Evolutionary conservation across 805 yeast species (phyloP), one percentile per base, ranked within the genome.

Genomic region (Candida cerambycidarum): DNA sequence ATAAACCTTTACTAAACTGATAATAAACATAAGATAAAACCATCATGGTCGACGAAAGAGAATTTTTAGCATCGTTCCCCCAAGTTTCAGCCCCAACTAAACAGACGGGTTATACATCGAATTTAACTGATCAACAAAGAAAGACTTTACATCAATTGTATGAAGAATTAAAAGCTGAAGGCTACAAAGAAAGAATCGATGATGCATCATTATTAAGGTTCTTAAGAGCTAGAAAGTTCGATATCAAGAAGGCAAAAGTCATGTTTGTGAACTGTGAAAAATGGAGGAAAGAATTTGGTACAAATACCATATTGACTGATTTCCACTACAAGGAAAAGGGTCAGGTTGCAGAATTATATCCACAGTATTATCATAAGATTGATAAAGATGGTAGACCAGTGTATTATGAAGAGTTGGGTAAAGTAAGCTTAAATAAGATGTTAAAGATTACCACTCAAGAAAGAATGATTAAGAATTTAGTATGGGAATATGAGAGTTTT

Each of bases 321-420:
- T 93, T 92, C 76, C 82, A 86, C 48, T 93, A 92, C 70, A 82
- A 79, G n/a, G 99, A 93, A 72, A 93, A 93, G 71, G 85, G 93
- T 19, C 65, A 79, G 39, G 97, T 90, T 51, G 96, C 96, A 47
- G 76, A 80, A 59, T 84, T 74, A 66, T 93, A 93, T 65, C 99
- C 99, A 27, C 97, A 90, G 70, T 93, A 90, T 71, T 93, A 93
- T 67, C 98, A 93, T 72, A 90, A 93, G 73, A 88, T 92, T 25
- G 99, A 93, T 66, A 87, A 78, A 58, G 99, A 93, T 51, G 99
- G 99, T 39, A 85, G 99, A 61, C 99, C 99, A 5, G 84, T 89
- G 37, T 93, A 93, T 69, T 76, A 85, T 56, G 99, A 93, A 75
- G 96, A 92, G 63, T 77, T 93, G 52, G 98, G 99, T 42, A 71